A percentile compares a stretch with the other conserved stretches of the same genome.
Conservation (phyloP, 805 yeast species). For the Ogataea paraovalis region DNA sequence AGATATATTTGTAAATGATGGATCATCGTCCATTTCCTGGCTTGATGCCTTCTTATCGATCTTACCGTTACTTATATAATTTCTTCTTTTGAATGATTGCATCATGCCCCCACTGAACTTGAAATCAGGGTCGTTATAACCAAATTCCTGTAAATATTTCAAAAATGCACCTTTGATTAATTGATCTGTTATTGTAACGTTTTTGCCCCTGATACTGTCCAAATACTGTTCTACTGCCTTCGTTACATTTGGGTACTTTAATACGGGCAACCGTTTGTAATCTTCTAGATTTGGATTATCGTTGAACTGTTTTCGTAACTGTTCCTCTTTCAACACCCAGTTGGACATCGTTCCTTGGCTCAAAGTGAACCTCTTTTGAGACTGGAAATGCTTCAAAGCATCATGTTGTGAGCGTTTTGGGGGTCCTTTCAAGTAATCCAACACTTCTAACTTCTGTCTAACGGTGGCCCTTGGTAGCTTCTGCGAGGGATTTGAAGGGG, state of each 20-base stretch:
- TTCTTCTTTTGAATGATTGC: slow-evolving; percentile 31
- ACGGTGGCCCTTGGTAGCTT: slow-evolving; percentile 30
- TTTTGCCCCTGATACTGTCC: slow-evolving; percentile 5
- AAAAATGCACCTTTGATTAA: slow-evolving; percentile 19
- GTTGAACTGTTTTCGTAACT: slow-evolving; percentile 19
- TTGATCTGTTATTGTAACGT: slow-evolving; percentile 24
- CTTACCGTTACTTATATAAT: slow-evolving; percentile 20
- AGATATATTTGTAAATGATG: not conserved
- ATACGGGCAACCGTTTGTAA: slow-evolving; percentile 30
- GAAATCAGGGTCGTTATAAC: slow-evolving; percentile 20
- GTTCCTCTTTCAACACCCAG: slow-evolving; percentile 28
- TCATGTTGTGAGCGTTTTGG: slow-evolving; percentile 29
- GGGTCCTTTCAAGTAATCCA: slow-evolving; percentile 31
- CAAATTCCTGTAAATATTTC: slow-evolving; percentile 16
- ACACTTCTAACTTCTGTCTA: slow-evolving; percentile 30
- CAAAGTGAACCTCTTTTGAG: slow-evolving; percentile 23
- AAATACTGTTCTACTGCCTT: slow-evolving; percentile 28
- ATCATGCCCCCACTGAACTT: slow-evolving; percentile 34
- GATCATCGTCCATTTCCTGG: not conserved
- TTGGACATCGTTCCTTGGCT: slow-evolving; percentile 35
- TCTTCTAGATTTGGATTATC: slow-evolving; percentile 26
- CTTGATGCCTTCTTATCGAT: not conserved
- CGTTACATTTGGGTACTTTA: slow-evolving; percentile 33
- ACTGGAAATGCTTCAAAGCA: slow-evolving; percentile 23
- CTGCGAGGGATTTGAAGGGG: not conserved